These are phyloP conservation scores for Mycena pura DNA, from an alignment of 768 basidiomycete genomes.

Conservation along the genomic window DNA sequence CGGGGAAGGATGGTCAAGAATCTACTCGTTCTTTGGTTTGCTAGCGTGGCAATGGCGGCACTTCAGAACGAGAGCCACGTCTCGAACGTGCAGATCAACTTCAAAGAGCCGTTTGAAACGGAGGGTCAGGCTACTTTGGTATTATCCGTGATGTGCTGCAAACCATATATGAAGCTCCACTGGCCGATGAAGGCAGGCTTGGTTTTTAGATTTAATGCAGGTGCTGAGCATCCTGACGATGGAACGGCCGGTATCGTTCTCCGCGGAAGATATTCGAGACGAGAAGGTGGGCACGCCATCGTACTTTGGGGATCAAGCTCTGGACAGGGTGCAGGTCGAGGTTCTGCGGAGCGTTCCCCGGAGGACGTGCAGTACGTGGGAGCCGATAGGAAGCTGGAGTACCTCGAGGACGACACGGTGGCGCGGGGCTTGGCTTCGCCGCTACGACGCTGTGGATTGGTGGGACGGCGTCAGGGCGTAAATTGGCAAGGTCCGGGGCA, in stretches of 20 bases:
- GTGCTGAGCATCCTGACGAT: conserved; percentile 95
- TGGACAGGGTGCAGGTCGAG: conserved; percentile 73
- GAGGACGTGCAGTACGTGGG: conserved; percentile 89
- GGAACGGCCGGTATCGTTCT: conserved; percentile 98
- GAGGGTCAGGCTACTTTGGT: conserved; percentile 99
- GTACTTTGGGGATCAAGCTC: not conserved
- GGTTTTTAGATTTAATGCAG: conserved; percentile 82
- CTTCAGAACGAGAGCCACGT: conserved; percentile 96
- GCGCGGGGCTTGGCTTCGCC: conserved; percentile 91
- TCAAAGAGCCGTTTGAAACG: conserved; percentile 99
- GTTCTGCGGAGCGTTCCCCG: conserved; percentile 88
- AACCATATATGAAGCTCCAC: conserved; percentile 75
- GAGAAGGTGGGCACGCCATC: conserved; percentile 75
- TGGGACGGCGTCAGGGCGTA: conserved; percentile 99
- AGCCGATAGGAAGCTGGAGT: conserved; percentile 92
- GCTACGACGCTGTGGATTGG: conserved; percentile 91
- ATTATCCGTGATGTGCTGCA: conserved; percentile 98
- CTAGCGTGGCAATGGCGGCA: conserved; percentile 87
- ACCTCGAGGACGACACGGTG: conserved; percentile 95
- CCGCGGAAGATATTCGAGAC: conserved; percentile 96
- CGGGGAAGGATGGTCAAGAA: conserved; percentile 99
- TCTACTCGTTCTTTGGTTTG: conserved; percentile 92
- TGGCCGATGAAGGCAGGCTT: conserved; percentile 24
- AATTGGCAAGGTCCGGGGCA: no score
- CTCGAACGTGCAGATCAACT: conserved; percentile 97